A percentile compares a stretch with the other conserved stretches of the same genome.
phyloP scores from a whole-genome alignment of 345 rosid genomes.

The Euphorbia peplus region DNA sequence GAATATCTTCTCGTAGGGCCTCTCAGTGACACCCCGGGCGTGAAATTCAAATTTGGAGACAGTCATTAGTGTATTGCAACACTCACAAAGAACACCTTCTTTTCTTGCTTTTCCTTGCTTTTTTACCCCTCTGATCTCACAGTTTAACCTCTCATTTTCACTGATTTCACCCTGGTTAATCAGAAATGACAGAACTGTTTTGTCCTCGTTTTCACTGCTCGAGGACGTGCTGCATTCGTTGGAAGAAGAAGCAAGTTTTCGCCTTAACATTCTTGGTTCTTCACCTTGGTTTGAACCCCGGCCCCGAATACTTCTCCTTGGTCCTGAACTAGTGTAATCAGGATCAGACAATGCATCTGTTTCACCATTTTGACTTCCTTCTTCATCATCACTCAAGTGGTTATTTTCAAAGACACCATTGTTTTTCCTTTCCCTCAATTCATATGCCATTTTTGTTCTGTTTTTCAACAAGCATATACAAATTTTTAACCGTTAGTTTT shows the following conservation, averaged over 20 bases:
- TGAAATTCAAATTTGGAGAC: constrained; percentile 26
- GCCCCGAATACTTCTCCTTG: not conserved
- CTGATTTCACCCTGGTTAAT: not conserved
- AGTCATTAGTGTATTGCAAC: constrained; percentile 17
- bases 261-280: too few relatives aligned
- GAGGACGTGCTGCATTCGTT: not conserved
- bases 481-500: too few relatives aligned
- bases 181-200: constrained; percentile 24
- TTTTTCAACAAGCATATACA: too few relatives aligned
- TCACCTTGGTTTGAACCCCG: not conserved
- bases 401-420: not conserved
- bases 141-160: not conserved
- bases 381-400: not conserved
- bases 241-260: not conserved
- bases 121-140: too few relatives aligned
- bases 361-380: not conserved
- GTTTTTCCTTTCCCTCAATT: constrained; percentile 1
- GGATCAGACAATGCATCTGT: constrained; percentile 10
- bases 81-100: constrained; percentile 19
- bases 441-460: constrained; percentile 12
- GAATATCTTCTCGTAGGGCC: constrained; percentile 13
- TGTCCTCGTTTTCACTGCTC: not conserved
- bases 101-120: constrained; percentile 8
- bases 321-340: constrained; percentile 13
- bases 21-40: not conserved